Evolutionary conservation across 2,329 filamentous ascomycete species (phyloP), one percentile per base, ranked within the genome.

Genomic region (Colletotrichum higginsianum): DNA sequence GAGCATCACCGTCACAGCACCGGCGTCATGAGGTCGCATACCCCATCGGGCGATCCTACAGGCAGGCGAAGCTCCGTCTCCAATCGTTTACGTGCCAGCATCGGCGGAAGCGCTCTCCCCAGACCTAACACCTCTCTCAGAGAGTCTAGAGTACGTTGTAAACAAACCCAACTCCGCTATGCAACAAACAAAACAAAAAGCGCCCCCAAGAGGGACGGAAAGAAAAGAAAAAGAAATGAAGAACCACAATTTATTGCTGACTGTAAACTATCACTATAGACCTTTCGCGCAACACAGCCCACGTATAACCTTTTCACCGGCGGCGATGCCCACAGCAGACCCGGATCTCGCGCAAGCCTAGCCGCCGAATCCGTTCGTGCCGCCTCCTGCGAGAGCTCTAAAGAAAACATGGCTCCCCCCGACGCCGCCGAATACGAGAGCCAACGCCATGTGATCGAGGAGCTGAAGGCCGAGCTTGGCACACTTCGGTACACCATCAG

Each of bases 401-500:
- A 89, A 77, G 89, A 89, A 77, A 91, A 90, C 77, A 83, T 88
- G 75, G 86, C 88, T 42, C 89, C 89, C 0, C 83, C 87, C 1
- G 89, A 90, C 70, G 85, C 86, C n/a, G 86, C 89, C 70, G 85
- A 87, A 66, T 89, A 90, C 77, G 89, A 91, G 77, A 86, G 84
- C 56, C 89, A 88, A 78, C 84, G 86, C 60, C 86, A 83, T 66
- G 84, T 84, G 46, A 89, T 88, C 71, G 95, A 98, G 78, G 92
- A 95, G 74, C 87, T 98, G 35, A 95, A 96, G 78, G 94, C 96
- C 2, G 94, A 98, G 81, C 86, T 98, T 52, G 96, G 95, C 73
- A 94, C 94, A 0, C 85, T 98, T 61, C 92, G 92, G 73, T 99
- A 98, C 83, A 94, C 96, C 70, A 87, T 98, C 75, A 93, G 95